Evolutionary conservation across 306 rosid species (phyloP).

Genomic region (Corylus americana): DNA sequence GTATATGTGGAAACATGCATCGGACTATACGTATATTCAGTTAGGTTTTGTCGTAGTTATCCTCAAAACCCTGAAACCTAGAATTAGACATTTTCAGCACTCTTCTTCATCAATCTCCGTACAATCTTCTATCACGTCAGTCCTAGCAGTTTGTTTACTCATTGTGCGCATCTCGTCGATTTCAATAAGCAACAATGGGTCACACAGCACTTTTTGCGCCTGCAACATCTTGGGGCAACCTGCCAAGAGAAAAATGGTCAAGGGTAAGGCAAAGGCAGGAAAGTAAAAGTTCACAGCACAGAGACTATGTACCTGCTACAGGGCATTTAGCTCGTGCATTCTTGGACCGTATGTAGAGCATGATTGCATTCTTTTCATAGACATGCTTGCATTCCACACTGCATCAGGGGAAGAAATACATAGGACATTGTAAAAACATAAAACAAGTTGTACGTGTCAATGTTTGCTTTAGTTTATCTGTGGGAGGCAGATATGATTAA

Average conservation of each 20-base stretch:
- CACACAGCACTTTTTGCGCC: slow-evolving; percentile 42
- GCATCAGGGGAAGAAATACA: slow-evolving; percentile 37
- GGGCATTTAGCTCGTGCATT: slow-evolving; percentile 49
- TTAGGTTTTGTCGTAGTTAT: neutral
- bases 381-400: slow-evolving; percentile 80
- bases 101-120: slow-evolving; percentile 60
- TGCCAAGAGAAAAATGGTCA: slow-evolving; percentile 28
- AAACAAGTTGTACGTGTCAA: neutral
- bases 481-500: neutral
- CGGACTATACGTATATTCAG: neutral
- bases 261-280: slow-evolving; percentile 18
- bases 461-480: neutral
- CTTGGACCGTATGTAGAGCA: slow-evolving; percentile 47
- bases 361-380: slow-evolving; percentile 58
- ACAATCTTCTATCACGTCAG: slow-evolving; percentile 58
- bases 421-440: neutral
- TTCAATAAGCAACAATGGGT: slow-evolving; percentile 60
- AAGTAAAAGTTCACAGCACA: slow-evolving; percentile 6
- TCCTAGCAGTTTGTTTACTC: slow-evolving; percentile 37
- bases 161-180: slow-evolving; percentile 69
- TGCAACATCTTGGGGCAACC: slow-evolving; percentile 72
- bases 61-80: slow-evolving; percentile 1
- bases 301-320: slow-evolving; percentile 56
- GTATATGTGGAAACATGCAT: neutral
- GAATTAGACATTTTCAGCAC: neutral